A percentile compares a stretch with the other conserved stretches of the same genome.
These are phyloP conservation scores for Diddensiella caesifluorescens DNA, from an alignment of 805 yeast genomes.

Conservation along the genomic window DNA sequence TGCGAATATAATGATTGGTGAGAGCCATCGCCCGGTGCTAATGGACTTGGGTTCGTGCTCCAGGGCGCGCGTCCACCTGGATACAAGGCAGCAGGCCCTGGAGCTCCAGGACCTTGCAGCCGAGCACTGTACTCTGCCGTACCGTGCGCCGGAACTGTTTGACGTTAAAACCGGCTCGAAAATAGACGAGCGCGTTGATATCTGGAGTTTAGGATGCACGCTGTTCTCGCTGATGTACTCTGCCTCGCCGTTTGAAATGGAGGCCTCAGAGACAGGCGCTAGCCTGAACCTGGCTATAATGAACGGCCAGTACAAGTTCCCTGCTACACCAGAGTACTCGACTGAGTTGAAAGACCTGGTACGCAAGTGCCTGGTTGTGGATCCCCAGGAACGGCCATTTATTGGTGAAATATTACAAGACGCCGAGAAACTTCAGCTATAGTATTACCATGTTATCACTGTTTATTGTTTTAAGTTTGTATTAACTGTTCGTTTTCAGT, in stretches of 20 bases:
- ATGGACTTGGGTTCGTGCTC: conserved; percentile 81
- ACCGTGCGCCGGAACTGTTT: conserved; percentile 84
- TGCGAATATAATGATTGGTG: conserved; percentile 75
- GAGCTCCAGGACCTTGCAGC: conserved; percentile 75
- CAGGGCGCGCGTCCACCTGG: conserved; percentile 50
- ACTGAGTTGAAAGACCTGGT: conserved; percentile 53
- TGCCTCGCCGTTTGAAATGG: conserved; percentile 80
- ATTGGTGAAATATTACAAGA: conserved; percentile 37
- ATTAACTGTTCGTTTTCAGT: no score
- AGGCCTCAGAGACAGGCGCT: conserved; percentile 77
- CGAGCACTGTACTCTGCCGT: conserved; percentile 81
- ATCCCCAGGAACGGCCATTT: conserved; percentile 57
- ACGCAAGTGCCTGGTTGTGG: conserved; percentile 53
- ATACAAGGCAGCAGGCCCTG: conserved; percentile 63
- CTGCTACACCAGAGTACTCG: conserved; percentile 49
- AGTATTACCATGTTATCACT: no score
- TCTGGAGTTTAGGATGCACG: conserved; percentile 90
- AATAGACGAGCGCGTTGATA: conserved; percentile 71
- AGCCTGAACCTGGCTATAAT: conserved; percentile 70
- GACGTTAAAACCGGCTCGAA: conserved; percentile 64
- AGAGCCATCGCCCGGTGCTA: conserved; percentile 69
- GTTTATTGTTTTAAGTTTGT: no score
- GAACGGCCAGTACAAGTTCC: conserved; percentile 58
- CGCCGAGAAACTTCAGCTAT: no score
- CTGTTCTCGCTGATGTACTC: conserved; percentile 73